Conservation (phyloP, 2,329 filamentous ascomycete species). For the Ascochyta rabiei region DNA sequence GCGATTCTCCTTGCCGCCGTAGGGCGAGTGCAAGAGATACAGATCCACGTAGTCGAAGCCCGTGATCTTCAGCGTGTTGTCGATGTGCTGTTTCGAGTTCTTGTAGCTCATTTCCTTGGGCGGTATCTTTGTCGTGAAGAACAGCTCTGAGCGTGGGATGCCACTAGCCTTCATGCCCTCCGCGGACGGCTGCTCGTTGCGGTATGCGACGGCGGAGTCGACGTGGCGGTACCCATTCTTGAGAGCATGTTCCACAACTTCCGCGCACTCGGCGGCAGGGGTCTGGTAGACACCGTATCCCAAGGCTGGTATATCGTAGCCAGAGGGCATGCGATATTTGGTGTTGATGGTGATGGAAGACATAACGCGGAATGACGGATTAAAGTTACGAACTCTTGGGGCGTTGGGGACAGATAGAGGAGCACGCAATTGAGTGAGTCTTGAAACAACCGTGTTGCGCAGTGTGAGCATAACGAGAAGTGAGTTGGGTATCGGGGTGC, state of each 20-base stretch:
- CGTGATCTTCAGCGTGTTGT: slow-evolving; percentile 58
- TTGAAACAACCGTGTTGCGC: slow-evolving; percentile 12
- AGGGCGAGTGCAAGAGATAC: slow-evolving; percentile 62
- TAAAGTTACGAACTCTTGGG: slow-evolving; percentile 16
- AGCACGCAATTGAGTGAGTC: slow-evolving; percentile 18
- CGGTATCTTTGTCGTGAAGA: slow-evolving; percentile 75
- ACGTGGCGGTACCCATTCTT: slow-evolving; percentile 67
- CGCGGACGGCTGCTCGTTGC: slow-evolving; percentile 71
- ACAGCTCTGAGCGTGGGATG: slow-evolving; percentile 65
- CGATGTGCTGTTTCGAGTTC: slow-evolving; percentile 66
- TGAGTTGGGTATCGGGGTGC: neutral
- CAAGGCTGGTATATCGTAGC: slow-evolving; percentile 65
- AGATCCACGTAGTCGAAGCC: slow-evolving; percentile 72
- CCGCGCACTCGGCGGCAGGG: slow-evolving; percentile 62
- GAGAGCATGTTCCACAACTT: slow-evolving; percentile 65
- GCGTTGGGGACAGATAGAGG: slow-evolving; percentile 17
- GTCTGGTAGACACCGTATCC: slow-evolving; percentile 61
- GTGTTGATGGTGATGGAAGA: slow-evolving; percentile 53
- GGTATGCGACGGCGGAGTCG: slow-evolving; percentile 69
- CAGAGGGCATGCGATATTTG: slow-evolving; percentile 62
- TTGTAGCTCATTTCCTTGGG: slow-evolving; percentile 62
- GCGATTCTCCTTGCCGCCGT: slow-evolving; percentile 57
- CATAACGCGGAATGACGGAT: slow-evolving; percentile 46
- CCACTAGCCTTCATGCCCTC: slow-evolving; percentile 64
- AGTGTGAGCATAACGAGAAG: slow-evolving; percentile 3